Evolutionary conservation across 139 green algal species (phyloP).

Genomic region (Diplosphaera chodatii): DNA sequence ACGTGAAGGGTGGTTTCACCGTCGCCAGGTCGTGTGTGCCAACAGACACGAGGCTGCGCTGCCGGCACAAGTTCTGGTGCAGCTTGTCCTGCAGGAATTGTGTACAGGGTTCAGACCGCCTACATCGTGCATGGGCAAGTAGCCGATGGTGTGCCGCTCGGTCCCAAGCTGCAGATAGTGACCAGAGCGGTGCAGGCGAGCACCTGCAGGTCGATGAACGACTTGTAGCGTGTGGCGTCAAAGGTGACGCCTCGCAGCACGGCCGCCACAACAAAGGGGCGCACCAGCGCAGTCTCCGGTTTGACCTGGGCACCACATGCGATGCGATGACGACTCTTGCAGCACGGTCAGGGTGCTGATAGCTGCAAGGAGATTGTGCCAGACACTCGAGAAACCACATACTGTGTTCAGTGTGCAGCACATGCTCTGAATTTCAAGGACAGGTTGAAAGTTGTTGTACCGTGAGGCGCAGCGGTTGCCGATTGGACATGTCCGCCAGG

Average conservation of each 20-base stretch:
- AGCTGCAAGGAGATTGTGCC: no score
- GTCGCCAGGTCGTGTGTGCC: conserved; percentile 95
- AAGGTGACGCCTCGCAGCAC: conserved; percentile 88
- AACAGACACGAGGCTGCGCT: conserved; percentile 93
- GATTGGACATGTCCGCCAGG: conserved; percentile 67
- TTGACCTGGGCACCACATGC: no score
- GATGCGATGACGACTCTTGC: no score
- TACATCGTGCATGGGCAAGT: no score
- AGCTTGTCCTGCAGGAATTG: conserved; percentile 88
- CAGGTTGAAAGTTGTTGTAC: not conserved
- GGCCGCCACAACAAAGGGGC: conserved; percentile 92
- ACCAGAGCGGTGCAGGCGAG: no score
- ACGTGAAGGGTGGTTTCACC: conserved; percentile 89
- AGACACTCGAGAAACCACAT: no score
- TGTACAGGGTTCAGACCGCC: no score
- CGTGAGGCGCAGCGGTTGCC: not conserved
- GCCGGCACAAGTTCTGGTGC: conserved; percentile 97
- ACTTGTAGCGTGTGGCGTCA: conserved; percentile 77
- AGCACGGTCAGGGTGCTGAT: no score
- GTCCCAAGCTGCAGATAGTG: no score
- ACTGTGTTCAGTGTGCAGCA: no score
- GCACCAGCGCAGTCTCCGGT: conserved; percentile 87
- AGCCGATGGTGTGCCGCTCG: no score
- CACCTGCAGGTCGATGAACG: conserved; percentile 95
- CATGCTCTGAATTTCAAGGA: no score